Base-by-base conservation (phyloP, 306 rosid species). In the Dalbergia cultrata region DNA sequence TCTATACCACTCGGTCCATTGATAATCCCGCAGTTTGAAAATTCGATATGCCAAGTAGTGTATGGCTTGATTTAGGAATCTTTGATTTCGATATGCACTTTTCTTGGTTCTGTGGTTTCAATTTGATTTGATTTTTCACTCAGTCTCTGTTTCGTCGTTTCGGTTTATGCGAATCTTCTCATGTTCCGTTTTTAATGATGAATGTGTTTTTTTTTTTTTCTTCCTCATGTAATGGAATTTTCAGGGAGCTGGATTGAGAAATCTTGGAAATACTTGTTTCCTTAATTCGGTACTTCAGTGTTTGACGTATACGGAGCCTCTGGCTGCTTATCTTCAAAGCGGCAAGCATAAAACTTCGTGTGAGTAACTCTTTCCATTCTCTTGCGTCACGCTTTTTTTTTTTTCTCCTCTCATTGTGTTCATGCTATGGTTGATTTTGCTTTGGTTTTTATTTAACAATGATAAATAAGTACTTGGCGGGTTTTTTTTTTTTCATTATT, bases 241-340 rank as follows among this genome's bases (percentile, higher is more conserved):
- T 64, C 97, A 96, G 99, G 99, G 99, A 68, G 99, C 99, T 72
- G 99, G 99, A 33, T 80, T 96, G 87, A 76, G 54, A 71, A 96
- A 96, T 82, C 89, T 93, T 43, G 99, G 99, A 70, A 96, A 96
- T 67, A 96, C 99, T 44, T 96, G 99, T 77, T 96, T 88, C 83
- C 99, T 96, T 39, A 96, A 96, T 82, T 92, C 99, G 12, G 99
- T 93, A 19, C 62, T 96, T 81, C 99, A 96, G 84, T 96, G 99
- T 80, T 80, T 96, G 89, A 96, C 99, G 1, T 93, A 96, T 79
- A 96, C 99, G 0, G 99, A 89, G 81, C 99, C 99, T 82, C 67
- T 96, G 64, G 99, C 97, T 22, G 99, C 98, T 19, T 96, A 96
- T 81, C 85, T 96, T 70, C 99, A 96, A 79, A 93, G 99, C 81